Percentiles rank a stretch among this genome's conserved stretches.
Conservation (phyloP, 805 yeast species). For the Kodamaea sagamina region DNA sequence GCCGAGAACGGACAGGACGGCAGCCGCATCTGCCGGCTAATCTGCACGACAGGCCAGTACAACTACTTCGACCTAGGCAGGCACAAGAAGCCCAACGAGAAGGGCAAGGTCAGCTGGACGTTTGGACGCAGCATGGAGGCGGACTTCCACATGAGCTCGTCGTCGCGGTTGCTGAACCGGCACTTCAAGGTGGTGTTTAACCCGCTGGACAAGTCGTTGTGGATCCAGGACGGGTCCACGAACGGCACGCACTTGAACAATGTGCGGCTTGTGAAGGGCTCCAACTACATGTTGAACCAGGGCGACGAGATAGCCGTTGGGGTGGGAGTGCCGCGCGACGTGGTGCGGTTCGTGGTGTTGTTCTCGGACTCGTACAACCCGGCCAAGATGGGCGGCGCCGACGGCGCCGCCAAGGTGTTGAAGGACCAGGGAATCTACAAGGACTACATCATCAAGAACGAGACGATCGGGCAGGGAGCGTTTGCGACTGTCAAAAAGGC, state of each 20-base stretch:
- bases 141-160: slow-evolving; percentile 61
- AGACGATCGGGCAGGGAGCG: slow-evolving; percentile 96
- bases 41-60: slow-evolving; percentile 61
- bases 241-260: slow-evolving; percentile 91
- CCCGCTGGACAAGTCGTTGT: slow-evolving; percentile 51
- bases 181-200: slow-evolving; percentile 76
- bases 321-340: slow-evolving; percentile 75
- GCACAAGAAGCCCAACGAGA: slow-evolving; percentile 21
- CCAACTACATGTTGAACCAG: slow-evolving; percentile 78
- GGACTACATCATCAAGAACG: slow-evolving; percentile 77
- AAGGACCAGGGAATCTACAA: slow-evolving; percentile 59
- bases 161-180: slow-evolving; percentile 67
- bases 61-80: slow-evolving; percentile 47
- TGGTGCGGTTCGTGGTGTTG: slow-evolving; percentile 52
- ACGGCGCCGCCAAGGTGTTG: slow-evolving; percentile 29
- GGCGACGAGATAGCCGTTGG: slow-evolving; percentile 96
- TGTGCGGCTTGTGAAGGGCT: slow-evolving; percentile 67
- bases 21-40: slow-evolving; percentile 52
- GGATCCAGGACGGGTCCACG: slow-evolving; percentile 78
- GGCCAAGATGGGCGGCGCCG: slow-evolving; percentile 23
- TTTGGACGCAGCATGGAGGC: slow-evolving; percentile 74
- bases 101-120: slow-evolving; percentile 51
- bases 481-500: slow-evolving; percentile 95
- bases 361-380: slow-evolving; percentile 47
- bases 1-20: slow-evolving; percentile 24